Conservation (phyloP, 2,329 filamentous ascomycete species). For the Pyricularia pennisetigena region DNA sequence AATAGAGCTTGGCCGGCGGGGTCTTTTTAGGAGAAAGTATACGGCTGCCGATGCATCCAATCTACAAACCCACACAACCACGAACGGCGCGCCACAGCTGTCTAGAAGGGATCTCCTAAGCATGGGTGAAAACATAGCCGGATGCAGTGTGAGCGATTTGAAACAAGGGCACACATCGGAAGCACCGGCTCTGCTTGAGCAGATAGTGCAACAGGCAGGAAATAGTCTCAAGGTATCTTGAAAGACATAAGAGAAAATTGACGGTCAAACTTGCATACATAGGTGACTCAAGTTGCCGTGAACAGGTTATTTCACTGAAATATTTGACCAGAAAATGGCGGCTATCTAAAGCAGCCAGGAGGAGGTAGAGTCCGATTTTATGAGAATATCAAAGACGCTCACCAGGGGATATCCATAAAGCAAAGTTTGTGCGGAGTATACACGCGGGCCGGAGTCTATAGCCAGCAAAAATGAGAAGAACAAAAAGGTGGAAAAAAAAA, state of each 20-base stretch:
- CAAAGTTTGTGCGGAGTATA: background rate
- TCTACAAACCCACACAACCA: background rate
- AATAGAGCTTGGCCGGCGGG: slow-evolving; percentile 35
- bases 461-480: background rate
- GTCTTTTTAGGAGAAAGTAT: slow-evolving; percentile 16
- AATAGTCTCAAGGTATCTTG: background rate
- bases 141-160: background rate
- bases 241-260: background rate
- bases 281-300: background rate
- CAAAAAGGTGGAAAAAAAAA: background rate
- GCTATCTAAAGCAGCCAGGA: background rate
- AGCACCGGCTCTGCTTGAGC: background rate
- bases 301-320: background rate
- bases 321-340: no score
- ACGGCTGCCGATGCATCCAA: background rate
- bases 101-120: background rate
- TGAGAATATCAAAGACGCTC: background rate
- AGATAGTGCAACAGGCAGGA: background rate
- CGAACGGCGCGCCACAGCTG: background rate
- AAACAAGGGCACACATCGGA: background rate
- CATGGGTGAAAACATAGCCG: background rate
- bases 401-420: slow-evolving; percentile 3
- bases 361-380: background rate
- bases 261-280: background rate
- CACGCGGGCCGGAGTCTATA: background rate